Base-by-base conservation (phyloP, 768 basidiomycete genomes). In the Lactarius pseudohatsudake region DNA sequence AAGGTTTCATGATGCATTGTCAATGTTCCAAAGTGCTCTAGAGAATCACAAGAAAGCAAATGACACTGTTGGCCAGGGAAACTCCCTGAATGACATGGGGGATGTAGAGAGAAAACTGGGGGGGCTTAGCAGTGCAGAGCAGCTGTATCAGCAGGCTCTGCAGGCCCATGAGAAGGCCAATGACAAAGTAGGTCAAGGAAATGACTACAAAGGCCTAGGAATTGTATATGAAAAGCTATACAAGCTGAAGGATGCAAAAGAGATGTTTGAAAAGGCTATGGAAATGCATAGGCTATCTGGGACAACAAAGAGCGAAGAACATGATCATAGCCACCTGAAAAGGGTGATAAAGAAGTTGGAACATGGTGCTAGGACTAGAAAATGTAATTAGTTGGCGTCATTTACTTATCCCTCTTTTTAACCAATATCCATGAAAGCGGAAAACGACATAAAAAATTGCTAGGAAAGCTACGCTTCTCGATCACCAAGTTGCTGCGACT, bases 131-230 rank as follows among this genome's bases (percentile, higher is more conserved):
- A 40, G 11, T 13, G 66, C 66, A 38, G 61, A 67, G 15, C 15
- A 59, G 57, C 30, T 59, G 15, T 67, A 67, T 9, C 55, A 45
- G 5, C 38, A 38, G 11, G 66, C 66, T 16, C 3, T 67, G 8
- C 11, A 59, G 9, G 66, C 66, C 20, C 66, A 67, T 22, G 36
- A 45, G 20, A 63, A 55, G 26, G 61, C 66, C 16, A n/a, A 62
- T 58, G 66, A 67, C 4, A 67, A 63, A 45, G 57, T 67, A 41
- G 66, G 66, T 22, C 66, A 67, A 43, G 66, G 66, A 1, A 67
- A 67, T 45, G 66, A 59, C 30, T 67, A 63, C 4, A 67, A 67
- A 36, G 57, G 57, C 7, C 43, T 67, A 9, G 66, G 66, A 1
- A 59, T 59, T 36, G 32, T 67, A 4, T 67, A 67, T 55, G 61